These are phyloP conservation scores for Rubia balearica DNA, from an alignment of 305 asterid genomes.

Conservation along the genomic window DNA sequence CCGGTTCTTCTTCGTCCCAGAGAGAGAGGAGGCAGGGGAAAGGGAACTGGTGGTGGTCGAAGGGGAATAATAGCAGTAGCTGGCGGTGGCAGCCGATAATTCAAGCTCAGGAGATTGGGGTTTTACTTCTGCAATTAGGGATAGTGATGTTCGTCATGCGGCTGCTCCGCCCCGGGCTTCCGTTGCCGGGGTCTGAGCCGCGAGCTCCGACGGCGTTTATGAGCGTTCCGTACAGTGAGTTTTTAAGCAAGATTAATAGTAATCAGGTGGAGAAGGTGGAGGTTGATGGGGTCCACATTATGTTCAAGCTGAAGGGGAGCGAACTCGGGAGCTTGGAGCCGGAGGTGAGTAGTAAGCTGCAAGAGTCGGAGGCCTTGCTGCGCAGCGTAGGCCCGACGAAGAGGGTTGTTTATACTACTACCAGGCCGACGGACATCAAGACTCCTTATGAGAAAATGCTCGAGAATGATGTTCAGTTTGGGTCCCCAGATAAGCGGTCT, in stretches of 20 bases:
- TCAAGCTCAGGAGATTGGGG: conserved; percentile 87
- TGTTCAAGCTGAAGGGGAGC: conserved; percentile 72
- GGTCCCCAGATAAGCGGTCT: conserved; percentile 96
- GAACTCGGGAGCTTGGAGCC: conserved; percentile 41
- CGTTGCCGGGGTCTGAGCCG: conserved; percentile 87
- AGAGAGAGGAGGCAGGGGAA: conserved; percentile 75
- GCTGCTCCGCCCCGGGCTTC: conserved; percentile 80
- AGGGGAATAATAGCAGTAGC: conserved; percentile 26
- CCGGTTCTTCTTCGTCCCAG: conserved; percentile 32
- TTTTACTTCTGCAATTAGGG: conserved; percentile 78
- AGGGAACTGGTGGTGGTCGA: conserved; percentile 58
- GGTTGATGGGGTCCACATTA: conserved; percentile 94
- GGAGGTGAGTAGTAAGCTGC: conserved; percentile 53
- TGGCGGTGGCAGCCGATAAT: conserved; percentile 92
- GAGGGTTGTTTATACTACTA: conserved; percentile 73
- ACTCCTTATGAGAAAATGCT: conserved; percentile 95
- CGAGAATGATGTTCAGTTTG: conserved; percentile 91
- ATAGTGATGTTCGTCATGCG: conserved; percentile 91
- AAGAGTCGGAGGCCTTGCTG: conserved; percentile 64
- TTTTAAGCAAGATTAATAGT: conserved; percentile 62
- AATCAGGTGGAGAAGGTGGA: conserved; percentile 89
- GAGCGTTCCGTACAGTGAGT: conserved; percentile 87
- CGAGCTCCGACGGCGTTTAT: conserved; percentile 52
- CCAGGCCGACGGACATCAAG: conserved; percentile 84
- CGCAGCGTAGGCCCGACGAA: conserved; percentile 62